Evolutionary conservation across 1,284 basidiomycete genomes (phyloP).

Genomic region (Apiotrichum mycotoxinovorans): DNA sequence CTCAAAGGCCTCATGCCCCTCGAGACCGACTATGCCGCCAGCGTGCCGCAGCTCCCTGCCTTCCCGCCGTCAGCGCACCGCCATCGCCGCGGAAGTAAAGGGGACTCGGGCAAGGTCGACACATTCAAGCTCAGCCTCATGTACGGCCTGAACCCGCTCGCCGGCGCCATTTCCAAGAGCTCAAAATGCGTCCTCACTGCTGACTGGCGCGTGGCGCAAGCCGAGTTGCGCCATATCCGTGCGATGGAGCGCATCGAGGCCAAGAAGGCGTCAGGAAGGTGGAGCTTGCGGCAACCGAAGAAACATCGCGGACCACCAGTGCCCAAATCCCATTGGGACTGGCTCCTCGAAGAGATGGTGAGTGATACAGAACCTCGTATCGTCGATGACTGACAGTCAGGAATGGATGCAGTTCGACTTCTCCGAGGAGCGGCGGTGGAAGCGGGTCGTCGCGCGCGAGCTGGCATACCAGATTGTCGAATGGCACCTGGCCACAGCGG

Average conservation of each 20-base stretch:
- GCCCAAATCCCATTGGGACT: conserved; percentile 90
- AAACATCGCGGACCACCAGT: conserved; percentile 80
- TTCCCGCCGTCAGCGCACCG: conserved; percentile 22
- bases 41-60: conserved; percentile 35
- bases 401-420: conserved; percentile 97
- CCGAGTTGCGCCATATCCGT: conserved; percentile 69
- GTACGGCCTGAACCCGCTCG: conserved; percentile 39
- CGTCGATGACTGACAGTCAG: conserved; percentile 50
- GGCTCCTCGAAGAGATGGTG: conserved; percentile 94
- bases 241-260: conserved; percentile 81
- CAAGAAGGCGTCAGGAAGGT: conserved; percentile 74
- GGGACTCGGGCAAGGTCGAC: conserved; percentile 29
- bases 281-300: conserved; percentile 94
- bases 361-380: conserved; percentile 25
- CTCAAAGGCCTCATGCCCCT: conserved; percentile 37
- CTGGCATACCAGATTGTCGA: conserved; percentile 78
- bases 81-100: conserved; percentile 26
- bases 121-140: conserved; percentile 32
- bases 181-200: conserved; percentile 41
- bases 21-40: conserved; percentile 31
- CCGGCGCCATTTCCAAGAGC: conserved; percentile 31
- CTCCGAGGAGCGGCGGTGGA: conserved; percentile 91
- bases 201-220: conserved; percentile 59
- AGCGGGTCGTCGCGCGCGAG: conserved; percentile 76
- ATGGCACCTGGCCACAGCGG: conserved; percentile 74